Conservation (phyloP, 148 eudicot species). For the Vaccinium myrtillus region DNA sequence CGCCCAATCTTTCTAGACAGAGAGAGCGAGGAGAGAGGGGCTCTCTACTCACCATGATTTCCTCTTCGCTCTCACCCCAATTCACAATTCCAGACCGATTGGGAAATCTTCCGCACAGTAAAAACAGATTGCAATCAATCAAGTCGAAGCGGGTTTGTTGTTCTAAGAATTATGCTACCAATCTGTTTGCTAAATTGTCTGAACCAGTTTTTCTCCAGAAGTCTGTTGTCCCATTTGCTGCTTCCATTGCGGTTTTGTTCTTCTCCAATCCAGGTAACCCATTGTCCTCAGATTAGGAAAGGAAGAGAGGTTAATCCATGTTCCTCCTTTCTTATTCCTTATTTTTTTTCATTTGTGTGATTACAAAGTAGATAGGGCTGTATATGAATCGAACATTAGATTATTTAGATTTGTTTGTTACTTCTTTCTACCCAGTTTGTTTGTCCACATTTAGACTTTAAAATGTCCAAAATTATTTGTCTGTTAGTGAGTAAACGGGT, state of each 20-base stretch:
- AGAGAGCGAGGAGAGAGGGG: background rate
- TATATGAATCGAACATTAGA: background rate
- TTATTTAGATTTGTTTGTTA: background rate
- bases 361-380: background rate
- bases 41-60: slow-evolving; percentile 27
- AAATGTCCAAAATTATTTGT: no score
- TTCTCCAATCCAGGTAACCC: slow-evolving; percentile 63
- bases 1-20: background rate
- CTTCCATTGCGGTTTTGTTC: slow-evolving; percentile 50
- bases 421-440: no score
- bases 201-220: slow-evolving; percentile 29
- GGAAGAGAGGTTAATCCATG: background rate
- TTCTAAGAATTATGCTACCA: background rate
- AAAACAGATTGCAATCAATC: slow-evolving; percentile 6
- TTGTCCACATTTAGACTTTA: no score
- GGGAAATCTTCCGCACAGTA: background rate
- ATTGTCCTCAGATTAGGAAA: background rate
- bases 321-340: background rate
- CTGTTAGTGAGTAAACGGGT: no score
- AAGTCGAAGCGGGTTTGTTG: slow-evolving; percentile 2
- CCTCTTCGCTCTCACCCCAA: slow-evolving; percentile 36
- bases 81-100: slow-evolving; percentile 7
- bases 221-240: slow-evolving; percentile 49
- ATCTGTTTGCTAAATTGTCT: background rate
- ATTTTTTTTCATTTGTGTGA: background rate